Base-by-base conservation (phyloP, 768 basidiomycete genomes). In the Kwoniella mangroviensis region DNA sequence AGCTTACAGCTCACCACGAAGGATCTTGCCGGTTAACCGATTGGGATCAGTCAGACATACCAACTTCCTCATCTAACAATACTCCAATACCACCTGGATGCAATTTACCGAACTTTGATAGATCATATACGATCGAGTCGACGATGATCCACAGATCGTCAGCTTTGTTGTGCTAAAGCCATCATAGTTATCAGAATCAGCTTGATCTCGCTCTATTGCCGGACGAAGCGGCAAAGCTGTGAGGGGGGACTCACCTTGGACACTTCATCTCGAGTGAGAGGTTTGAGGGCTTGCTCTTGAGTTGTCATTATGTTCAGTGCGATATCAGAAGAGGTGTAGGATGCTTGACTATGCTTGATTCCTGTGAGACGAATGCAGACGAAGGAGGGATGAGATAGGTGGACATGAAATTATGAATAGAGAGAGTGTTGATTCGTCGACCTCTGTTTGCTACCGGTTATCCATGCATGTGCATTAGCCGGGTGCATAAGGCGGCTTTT, bases 111-210 rank as follows among this genome's bases (percentile, higher is more conserved):
- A 97, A 96, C 77, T 88, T 89, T 63, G 90, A 89, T 26, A 97
- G 84, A 81, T 94, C 90, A 79, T 89, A 93, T 40, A 93, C 92
- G 81, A 91, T 91, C 65, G 89, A 87, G 78, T 95, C 93, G 72
- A 94, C 87, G 69, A 92, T 87, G 60, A 94, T 84, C 92, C 93
- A 94, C 89, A 94, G 85, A 84, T 94, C 93, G 65, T 88, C 91
- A 24, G 86, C 84, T 73, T 87, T 90, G 83, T 90, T 91, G 84
- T 95, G 93, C 88, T 91, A 75, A 11, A 60, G 28, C 34, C 5
- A 49, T 53, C 63, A 63, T 19, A 45, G 21, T 21, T n/a, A 6
- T 58, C 13, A 28, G 24, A 26, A 53, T 68, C 54, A 41, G 43
- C 43, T 12, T 41, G n/a, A 62, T 28, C 34, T 34, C 34, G 34